Base-by-base conservation (phyloP, 768 basidiomycete species). In the Tricholoma furcatifolium region DNA sequence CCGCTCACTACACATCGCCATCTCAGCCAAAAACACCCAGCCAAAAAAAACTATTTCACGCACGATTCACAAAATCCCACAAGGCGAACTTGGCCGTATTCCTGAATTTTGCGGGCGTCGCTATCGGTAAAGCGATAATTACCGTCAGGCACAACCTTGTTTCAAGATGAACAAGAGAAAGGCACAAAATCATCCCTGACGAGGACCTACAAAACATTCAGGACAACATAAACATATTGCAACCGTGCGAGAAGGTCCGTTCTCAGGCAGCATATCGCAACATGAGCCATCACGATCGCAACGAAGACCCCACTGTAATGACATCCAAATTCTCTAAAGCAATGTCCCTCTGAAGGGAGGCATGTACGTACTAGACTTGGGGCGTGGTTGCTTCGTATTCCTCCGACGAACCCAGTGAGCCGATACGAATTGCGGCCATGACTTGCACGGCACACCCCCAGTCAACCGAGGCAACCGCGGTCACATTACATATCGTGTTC, bases 51-150 rank as follows among this genome's bases (percentile, higher is more conserved):
- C 5, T 11, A 38, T 21, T 34, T 31, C 27, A 27, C 27, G 17
- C 27, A 59, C 58, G 36, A 17, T 55, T 55, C 11, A n/a, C 40
- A 12, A 53, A 92, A 5, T 56, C 51, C 50, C 51, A 47, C 10
- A 53, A 23, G 3, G 51, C 55, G 32, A 56, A 85, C 12, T 74
- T 74, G 0, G 85, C 80, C 0, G 71, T 78, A 62, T 89, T 90
- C 55, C 67, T 79, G 47, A 81, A 76, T 46, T 82, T 76, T 20
- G 67, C 65, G 1, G 87, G 84, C 1, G 87, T 85, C 3, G 81
- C 77, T n/a, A 72, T 76, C 1, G 88, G 88, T 5, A 90, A 71
- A 7, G 78, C 85, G 46, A 93, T 78, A 42, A 91, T 84, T 4
- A 88, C 76, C 1, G 79, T 82, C 3, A 88, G 57, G 58, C 82